Evolutionary conservation across 225 moss, liverwort and hornwort species (phyloP), one percentile per base, ranked within the genome.

Genomic region (Sphagnum contortum): DNA sequence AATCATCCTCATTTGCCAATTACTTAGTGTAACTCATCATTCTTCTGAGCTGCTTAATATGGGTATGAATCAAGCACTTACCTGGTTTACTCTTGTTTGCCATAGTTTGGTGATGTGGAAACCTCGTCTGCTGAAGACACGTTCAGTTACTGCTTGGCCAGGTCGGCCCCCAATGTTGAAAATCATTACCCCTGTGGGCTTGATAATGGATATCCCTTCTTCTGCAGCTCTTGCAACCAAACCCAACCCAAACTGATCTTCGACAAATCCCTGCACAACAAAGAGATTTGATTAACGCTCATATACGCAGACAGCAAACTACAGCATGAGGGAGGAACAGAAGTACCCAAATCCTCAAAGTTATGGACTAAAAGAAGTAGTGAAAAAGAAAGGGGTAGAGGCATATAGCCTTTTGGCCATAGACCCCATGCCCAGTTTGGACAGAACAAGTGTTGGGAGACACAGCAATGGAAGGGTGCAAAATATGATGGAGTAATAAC

Each of bases 51-150:
- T 29, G 29, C 29, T 29, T 29, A 29, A 29, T 29, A 29, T 29
- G 29, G 29, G 29, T 29, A 29, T 29, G 29, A 29, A 29, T 29
- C 29, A 29, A 29, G 29, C 0, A 29, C 29, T 10, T 68, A 91
- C 95, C 92, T 95, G 96, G 64, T 83, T 92, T 56, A 98, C 96
- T 86, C 93, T 82, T 44, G 96, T 98, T 73, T 98, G 96, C 96
- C 96, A 98, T 61, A 98, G 70, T 70, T 91, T 98, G 59, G 79
- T 81, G 68, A 93, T 87, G 64, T 87, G 87, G 67, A 98, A 98
- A 49, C 96, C 96, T 66, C 96, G 85, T 66, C 96, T 81, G 59
- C 74, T 75, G 75, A 98, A 98, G 70, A 98, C 71, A 57, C 96
- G 80, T 74, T 93, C 90, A 48, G 88, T 83, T 58, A 98, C 96